phyloP scores from a whole-genome alignment of 2,329 filamentous ascomycete genomes.

The Diplocarpon rosae region DNA sequence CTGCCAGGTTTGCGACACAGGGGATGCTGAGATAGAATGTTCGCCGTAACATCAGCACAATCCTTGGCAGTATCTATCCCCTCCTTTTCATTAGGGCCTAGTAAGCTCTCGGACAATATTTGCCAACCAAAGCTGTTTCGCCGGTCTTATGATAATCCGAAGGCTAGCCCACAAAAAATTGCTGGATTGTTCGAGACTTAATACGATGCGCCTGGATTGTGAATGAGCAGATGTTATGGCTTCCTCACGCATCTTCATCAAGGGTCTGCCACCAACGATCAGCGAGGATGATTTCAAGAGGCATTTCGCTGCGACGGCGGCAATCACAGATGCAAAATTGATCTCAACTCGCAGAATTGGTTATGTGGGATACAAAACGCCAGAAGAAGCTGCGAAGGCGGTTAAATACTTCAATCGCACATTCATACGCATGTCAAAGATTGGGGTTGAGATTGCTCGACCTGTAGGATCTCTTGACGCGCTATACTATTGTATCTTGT shows the following conservation, averaged over 20 bases:
- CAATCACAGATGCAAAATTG: slow-evolving; percentile 86
- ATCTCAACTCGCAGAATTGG: slow-evolving; percentile 84
- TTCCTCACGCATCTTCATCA: slow-evolving; percentile 64
- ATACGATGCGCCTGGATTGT: too few species aligned
- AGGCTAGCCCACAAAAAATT: too few species aligned
- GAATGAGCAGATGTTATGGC: slow-evolving; percentile 5
- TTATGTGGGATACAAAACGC: slow-evolving; percentile 84
- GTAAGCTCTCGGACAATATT: too few species aligned
- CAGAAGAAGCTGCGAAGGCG: slow-evolving; percentile 68
- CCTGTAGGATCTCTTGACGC: slow-evolving; percentile 44
- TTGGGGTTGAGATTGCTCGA: slow-evolving; percentile 77
- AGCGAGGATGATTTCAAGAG: slow-evolving; percentile 76
- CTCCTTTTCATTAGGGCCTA: too few species aligned
- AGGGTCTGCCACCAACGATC: slow-evolving; percentile 75
- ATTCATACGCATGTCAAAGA: slow-evolving; percentile 92
- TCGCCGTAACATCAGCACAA: too few species aligned
- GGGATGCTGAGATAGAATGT: too few species aligned
- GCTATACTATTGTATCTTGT: neutral
- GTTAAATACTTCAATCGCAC: slow-evolving; percentile 93
- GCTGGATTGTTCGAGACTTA: too few species aligned
- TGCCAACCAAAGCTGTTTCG: too few species aligned
- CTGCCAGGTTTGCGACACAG: too few species aligned
- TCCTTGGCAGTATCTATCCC: too few species aligned
- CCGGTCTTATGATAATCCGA: too few species aligned
- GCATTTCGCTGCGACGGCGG: slow-evolving; percentile 68